These are phyloP conservation scores for Exophiala bonariae DNA, from an alignment of 2,329 filamentous ascomycete species.

Conservation along the genomic window DNA sequence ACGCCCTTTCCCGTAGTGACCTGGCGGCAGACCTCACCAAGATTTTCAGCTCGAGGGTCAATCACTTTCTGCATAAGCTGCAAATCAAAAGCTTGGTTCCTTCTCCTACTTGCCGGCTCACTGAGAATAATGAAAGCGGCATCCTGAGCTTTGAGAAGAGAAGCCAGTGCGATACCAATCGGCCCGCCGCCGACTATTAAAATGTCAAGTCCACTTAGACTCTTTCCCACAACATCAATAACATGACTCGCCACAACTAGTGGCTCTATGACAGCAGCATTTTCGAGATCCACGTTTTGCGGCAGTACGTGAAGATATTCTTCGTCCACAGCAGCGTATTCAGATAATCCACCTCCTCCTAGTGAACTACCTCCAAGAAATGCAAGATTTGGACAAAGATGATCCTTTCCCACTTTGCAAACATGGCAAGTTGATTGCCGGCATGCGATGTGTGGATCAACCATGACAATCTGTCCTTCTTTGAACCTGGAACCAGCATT, in stretches of 20 bases:
- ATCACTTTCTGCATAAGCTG: conserved; percentile 12
- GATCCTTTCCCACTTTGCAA: conserved; percentile 22
- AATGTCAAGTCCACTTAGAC: conserved; percentile 10
- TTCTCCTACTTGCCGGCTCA: conserved; percentile 16
- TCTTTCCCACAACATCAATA: conserved; percentile 26
- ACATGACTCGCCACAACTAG: conserved; percentile 20
- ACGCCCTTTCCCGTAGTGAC: conserved; percentile 33
- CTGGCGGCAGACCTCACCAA: conserved; percentile 31
- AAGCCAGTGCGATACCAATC: conserved; percentile 14
- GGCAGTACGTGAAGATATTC: conserved; percentile 13
- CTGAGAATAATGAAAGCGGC: conserved; percentile 14
- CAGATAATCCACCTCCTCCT: conserved; percentile 19
- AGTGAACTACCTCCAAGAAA: conserved; percentile 35
- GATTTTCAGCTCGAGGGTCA: conserved; percentile 18
- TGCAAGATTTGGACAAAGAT: conserved; percentile 14
- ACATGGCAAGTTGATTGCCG: conserved; percentile 9
- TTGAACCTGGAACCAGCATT: conserved; percentile 12
- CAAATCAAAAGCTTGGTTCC: conserved; percentile 8
- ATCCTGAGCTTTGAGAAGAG: conserved; percentile 17
- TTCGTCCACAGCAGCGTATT: conserved; percentile 16
- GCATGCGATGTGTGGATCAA: conserved; percentile 16
- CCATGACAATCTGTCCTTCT: conserved; percentile 19
- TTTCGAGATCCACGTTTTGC: conserved; percentile 16
- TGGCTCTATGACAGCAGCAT: conserved; percentile 21
- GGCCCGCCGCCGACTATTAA: conserved; percentile 22